These are phyloP conservation scores for Carex parvula DNA, from an alignment of 176 grass and related monocot genomes.

Conservation along the genomic window DNA sequence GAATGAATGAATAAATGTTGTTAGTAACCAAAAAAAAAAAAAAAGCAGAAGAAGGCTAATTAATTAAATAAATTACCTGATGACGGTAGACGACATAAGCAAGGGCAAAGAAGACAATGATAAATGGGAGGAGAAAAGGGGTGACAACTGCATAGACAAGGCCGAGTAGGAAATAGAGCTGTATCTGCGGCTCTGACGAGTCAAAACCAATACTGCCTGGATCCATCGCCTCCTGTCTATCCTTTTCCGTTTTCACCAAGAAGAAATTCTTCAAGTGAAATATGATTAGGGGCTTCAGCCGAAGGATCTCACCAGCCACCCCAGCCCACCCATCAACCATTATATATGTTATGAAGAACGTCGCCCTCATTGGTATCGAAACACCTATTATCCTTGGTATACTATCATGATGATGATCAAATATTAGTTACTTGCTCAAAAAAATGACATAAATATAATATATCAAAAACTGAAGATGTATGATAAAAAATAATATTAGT, in stretches of 20 bases:
- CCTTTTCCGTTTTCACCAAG: slow-evolving; percentile 98
- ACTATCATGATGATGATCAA: slow-evolving; percentile 15
- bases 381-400: slow-evolving; percentile 81
- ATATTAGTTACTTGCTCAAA: background rate
- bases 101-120: slow-evolving; percentile 78
- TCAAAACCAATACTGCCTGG: slow-evolving; percentile 91
- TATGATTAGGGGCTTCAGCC: slow-evolving; percentile 74
- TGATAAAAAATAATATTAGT: too few relatives aligned
- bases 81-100: slow-evolving; percentile 90
- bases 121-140: slow-evolving; percentile 90
- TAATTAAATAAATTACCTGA: slow-evolving; percentile 42
- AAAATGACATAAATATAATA: too few relatives aligned
- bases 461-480: too few relatives aligned
- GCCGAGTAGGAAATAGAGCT: slow-evolving; percentile 96
- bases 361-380: slow-evolving; percentile 89
- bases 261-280: slow-evolving; percentile 95
- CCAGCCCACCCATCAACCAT: slow-evolving; percentile 99
- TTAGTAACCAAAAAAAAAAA: too few relatives aligned
- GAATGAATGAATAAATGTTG: too few relatives aligned
- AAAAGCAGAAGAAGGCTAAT: slow-evolving; percentile 23
- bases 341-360: slow-evolving; percentile 95
- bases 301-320: slow-evolving; percentile 90
- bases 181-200: slow-evolving; percentile 83
- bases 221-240: slow-evolving; percentile 88
- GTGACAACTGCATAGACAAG: slow-evolving; percentile 92